Base-by-base conservation (phyloP, 169 alveolate genomes). In the Theileria annulata region DNA sequence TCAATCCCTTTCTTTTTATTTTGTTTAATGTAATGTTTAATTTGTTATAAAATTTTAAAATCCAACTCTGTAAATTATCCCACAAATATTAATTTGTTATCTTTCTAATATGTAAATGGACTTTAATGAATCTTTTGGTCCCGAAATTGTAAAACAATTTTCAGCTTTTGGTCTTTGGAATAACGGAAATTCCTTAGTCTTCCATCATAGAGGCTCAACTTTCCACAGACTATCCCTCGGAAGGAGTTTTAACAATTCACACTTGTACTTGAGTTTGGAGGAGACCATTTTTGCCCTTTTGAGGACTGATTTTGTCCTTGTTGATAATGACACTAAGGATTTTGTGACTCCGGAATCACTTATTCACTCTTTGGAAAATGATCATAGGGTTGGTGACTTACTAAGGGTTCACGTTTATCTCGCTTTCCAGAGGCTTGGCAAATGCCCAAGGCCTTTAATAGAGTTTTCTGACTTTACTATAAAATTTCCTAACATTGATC, bases 131-230 rank as follows among this genome's bases (percentile, higher is more conserved):
- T 8, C 6, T 42, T 42, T 42, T 42, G 17, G 13, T 12, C 51
- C 51, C 15, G 51, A 42, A 42, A 8, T 42, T 42, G 51, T 2
- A n/a, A 62, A 23, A 23, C 49, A 62, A 17, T n/a, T 42, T 25
- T n/a, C 27, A 25, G 59, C 76, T 28, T 21, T 68, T 12, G 76
- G 76, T 3, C 37, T 68, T 48, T 68, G 76, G 76, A 68, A 68
- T 49, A 35, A 68, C 27, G 49, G 23, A 30, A 6, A n/a, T 28
- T 68, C 76, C 63, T 5, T 23, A 1, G 35, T 68, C 13, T 49
- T 49, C 33, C 37, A 42, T 49, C 76, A 68, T 27, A 68, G 17
- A 35, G 76, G 76, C 30, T 42, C 76, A 49, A 68, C 76, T 17
- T 68, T 68, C 19, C 76, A 68, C 63, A 68, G 35, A 10, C 17